phyloP scores from a whole-genome alignment of 371 early-diverging fungal species.

The Syncephalastrum contaminatum region DNA sequence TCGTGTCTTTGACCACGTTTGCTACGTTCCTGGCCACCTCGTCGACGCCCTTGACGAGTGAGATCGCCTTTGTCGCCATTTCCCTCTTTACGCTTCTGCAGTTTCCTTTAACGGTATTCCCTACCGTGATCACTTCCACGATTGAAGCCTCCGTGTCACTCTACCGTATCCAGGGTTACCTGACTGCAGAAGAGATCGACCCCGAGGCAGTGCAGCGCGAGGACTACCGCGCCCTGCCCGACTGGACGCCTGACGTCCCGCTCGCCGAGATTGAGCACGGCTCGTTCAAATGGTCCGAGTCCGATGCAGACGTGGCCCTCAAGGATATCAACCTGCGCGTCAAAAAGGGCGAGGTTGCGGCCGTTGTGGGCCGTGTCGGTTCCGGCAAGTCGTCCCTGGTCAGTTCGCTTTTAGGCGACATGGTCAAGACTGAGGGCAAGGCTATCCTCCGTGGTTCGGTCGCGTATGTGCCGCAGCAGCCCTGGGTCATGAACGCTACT shows the following conservation, averaged over 20 bases:
- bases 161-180: slow-evolving; percentile 75
- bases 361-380: slow-evolving; percentile 90
- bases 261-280: slow-evolving; percentile 39
- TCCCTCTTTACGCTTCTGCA: slow-evolving; percentile 93
- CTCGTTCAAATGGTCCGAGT: slow-evolving; percentile 30
- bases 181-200: slow-evolving; percentile 78
- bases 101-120: slow-evolving; percentile 82
- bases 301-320: slow-evolving; percentile 51
- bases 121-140: slow-evolving; percentile 54
- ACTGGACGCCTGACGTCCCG: slow-evolving; percentile 32
- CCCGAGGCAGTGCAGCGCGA: slow-evolving; percentile 56
- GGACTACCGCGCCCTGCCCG: slow-evolving; percentile 29
- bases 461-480: slow-evolving; percentile 88
- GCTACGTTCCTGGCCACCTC: slow-evolving; percentile 68
- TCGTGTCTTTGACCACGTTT: slow-evolving; percentile 87
- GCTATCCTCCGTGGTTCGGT: slow-evolving; percentile 76
- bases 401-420: slow-evolving; percentile 85
- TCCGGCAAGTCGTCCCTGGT: slow-evolving; percentile 85
- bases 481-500: slow-evolving; percentile 95
- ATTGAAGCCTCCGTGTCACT: slow-evolving; percentile 89
- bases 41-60: slow-evolving; percentile 65
- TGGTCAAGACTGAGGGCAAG: slow-evolving; percentile 69
- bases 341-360: slow-evolving; percentile 63
- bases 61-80: slow-evolving; percentile 85
- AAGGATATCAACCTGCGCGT: slow-evolving; percentile 64